Base-by-base conservation (phyloP, 2,329 filamentous ascomycete species). In the Pezicula rhizophila region DNA sequence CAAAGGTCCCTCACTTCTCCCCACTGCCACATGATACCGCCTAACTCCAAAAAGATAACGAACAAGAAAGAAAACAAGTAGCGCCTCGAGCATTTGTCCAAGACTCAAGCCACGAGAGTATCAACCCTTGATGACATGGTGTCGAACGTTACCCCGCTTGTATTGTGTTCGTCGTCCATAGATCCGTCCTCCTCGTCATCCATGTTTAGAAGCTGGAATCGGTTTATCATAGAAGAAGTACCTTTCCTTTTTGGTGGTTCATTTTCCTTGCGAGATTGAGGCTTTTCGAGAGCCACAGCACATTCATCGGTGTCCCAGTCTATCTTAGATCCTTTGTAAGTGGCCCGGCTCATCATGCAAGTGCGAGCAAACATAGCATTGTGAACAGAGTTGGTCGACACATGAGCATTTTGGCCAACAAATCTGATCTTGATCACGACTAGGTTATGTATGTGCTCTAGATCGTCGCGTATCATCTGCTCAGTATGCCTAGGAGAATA, bases 381-480 rank as follows among this genome's bases (percentile, higher is more conserved):
- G 60, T 85, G 77, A 8, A 95, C 76, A 0, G 87, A 89, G 64
- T 91, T 95, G 7, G 84, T 88, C 48, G 79, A 82, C 55, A 95
- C 80, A 64, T 79, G 79, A 50, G 78, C 85, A 64, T 82, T 78
- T 4, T 74, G 73, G 15, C 74, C 70, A 2, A 68, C 66, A 64
- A 87, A 84, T 7, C 69, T 67, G 40, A 93, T 69, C 39, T 77
- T 77, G 59, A 93, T 73, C 10, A 95, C 77, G 18, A 84, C 71
- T 1, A 95, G 74, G 53, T 88, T 87, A 69, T 92, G 83, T 52
- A 95, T 92, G 63, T 95, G 89, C 20, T 90, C 84, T 34, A 93
- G 74, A 58, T 95, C 86, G 4, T 83, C 76, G 10, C 85, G 80
- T 54, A 95, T 80, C 14, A 69, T 67, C 7, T 78, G 68, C 55